Conservation (phyloP, 768 basidiomycete species). For the Ephemerocybe angulata region DNA sequence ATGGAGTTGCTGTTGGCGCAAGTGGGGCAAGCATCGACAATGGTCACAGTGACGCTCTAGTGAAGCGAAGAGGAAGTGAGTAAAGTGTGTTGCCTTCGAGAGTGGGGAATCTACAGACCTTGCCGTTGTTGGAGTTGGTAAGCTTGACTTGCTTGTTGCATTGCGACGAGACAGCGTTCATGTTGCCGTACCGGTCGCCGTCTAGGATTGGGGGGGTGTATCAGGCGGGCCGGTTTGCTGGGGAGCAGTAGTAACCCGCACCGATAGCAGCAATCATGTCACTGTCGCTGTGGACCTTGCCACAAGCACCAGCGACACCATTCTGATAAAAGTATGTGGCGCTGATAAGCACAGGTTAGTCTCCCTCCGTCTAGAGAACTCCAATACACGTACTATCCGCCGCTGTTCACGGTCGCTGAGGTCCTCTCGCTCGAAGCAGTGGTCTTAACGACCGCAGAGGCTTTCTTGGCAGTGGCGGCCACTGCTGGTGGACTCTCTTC, state of each 20-base stretch:
- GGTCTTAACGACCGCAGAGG: conserved; percentile 13
- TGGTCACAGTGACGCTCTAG: conserved; percentile 48
- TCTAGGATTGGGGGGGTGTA: conserved; percentile 33
- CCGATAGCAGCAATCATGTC: conserved; percentile 63
- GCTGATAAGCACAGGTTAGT: conserved; percentile 28
- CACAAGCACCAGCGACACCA: conserved; percentile 79
- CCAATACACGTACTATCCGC: conserved; percentile 45
- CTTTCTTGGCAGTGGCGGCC: conserved; percentile 5
- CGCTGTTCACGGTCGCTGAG: conserved; percentile 23
- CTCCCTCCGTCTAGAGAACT: conserved; percentile 3
- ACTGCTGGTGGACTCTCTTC: conserved; percentile 14
- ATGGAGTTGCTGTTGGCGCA: conserved; percentile 66
- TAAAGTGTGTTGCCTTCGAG: neutral
- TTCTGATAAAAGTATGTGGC: conserved; percentile 71
- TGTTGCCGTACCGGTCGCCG: conserved; percentile 46
- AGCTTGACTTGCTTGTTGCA: conserved; percentile 69
- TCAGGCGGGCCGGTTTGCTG: conserved; percentile 7
- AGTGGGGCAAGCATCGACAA: conserved; percentile 82
- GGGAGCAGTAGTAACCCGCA: conserved; percentile 24
- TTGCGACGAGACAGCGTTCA: conserved; percentile 41
- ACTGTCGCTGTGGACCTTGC: conserved; percentile 51
- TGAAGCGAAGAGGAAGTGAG: neutral
- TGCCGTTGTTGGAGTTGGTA: conserved; percentile 55
- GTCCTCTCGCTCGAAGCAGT: conserved; percentile 11
- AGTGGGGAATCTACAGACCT: conserved; percentile 24